Evolutionary conservation across 169 alveolate genomes (phyloP).

Genomic region (Babesia bovis): DNA sequence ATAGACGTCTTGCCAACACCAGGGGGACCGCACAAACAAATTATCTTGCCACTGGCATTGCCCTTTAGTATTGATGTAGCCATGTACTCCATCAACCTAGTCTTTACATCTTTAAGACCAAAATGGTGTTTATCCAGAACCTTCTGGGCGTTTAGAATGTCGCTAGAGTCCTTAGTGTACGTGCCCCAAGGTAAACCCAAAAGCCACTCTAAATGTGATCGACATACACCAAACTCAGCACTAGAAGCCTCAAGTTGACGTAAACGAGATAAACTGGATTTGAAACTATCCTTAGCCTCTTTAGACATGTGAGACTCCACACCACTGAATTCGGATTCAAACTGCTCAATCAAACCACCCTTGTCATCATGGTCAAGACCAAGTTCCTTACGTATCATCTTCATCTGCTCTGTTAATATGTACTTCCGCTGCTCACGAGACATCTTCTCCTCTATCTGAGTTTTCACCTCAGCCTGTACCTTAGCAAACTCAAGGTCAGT

Average conservation of each 20-base stretch:
- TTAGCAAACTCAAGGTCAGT: conserved; percentile 78
- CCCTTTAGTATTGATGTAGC: conserved; percentile 81
- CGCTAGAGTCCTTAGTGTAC: conserved; percentile 66
- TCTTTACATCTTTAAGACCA: conserved; percentile 91
- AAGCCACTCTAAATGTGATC: conserved; percentile 83
- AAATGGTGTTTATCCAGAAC: conserved; percentile 87
- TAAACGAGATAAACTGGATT: conserved; percentile 55
- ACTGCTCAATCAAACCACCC: conserved; percentile 66
- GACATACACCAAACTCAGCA: conserved; percentile 74
- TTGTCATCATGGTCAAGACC: conserved; percentile 82
- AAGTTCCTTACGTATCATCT: conserved; percentile 79
- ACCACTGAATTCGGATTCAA: conserved; percentile 32
- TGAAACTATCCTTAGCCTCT: conserved; percentile 40
- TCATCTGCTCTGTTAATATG: conserved; percentile 77
- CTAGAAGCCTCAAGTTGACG: conserved; percentile 72
- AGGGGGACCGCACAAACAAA: conserved; percentile 94
- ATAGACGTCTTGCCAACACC: conserved; percentile 96
- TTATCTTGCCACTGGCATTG: conserved; percentile 86
- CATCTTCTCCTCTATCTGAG: conserved; percentile 76
- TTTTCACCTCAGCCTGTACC: conserved; percentile 72
- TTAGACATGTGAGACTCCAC: conserved; percentile 39
- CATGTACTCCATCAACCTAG: conserved; percentile 89
- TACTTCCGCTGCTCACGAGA: conserved; percentile 78
- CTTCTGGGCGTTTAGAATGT: conserved; percentile 43
- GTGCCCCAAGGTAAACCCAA: conserved; percentile 84